A percentile compares a stretch with the other conserved stretches of the same genome.
Conservation (phyloP, 2,329 filamentous ascomycete genomes). For the Chlorencoelia australis region DNA sequence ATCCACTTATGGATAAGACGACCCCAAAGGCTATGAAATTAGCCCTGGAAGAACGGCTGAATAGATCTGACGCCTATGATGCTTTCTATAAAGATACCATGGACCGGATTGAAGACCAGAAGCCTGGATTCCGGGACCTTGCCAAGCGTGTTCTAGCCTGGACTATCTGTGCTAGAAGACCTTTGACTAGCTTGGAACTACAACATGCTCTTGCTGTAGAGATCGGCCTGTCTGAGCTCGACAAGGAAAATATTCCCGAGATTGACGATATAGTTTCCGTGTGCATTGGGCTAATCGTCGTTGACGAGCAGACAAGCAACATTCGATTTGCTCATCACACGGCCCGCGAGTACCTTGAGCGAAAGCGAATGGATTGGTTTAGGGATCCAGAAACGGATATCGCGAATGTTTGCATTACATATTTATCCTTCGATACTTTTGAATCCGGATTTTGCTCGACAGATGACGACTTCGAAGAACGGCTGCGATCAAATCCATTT, state of each 20-base stretch:
- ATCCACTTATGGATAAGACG: constrained; percentile 22
- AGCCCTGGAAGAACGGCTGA: constrained; percentile 22
- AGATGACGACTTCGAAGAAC: constrained; percentile 12
- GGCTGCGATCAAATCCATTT: constrained; percentile 19
- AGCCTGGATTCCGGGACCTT: background rate
- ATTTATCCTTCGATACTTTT: constrained; percentile 22
- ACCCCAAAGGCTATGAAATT: constrained; percentile 20
- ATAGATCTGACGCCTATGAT: constrained; percentile 17
- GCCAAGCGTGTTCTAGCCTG: constrained; percentile 20
- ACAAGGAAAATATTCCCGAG: constrained; percentile 28
- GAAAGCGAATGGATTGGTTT: constrained; percentile 4
- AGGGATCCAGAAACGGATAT: constrained; percentile 12
- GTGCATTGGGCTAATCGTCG: constrained; percentile 20
- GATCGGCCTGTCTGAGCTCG: constrained; percentile 17
- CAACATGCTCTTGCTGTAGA: constrained; percentile 34
- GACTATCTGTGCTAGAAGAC: constrained; percentile 30
- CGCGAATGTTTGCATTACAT: constrained; percentile 17
- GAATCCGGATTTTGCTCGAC: constrained; percentile 12
- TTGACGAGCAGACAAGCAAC: constrained; percentile 18
- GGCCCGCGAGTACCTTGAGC: constrained; percentile 21
- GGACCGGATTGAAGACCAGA: constrained; percentile 22
- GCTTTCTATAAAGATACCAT: constrained; percentile 33
- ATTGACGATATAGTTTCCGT: constrained; percentile 11
- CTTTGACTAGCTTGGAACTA: constrained; percentile 28
- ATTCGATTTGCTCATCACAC: constrained; percentile 23